These are phyloP conservation scores for Eremothecium gossypii DNA, from an alignment of 1,139 yeast species.

Conservation along the genomic window DNA sequence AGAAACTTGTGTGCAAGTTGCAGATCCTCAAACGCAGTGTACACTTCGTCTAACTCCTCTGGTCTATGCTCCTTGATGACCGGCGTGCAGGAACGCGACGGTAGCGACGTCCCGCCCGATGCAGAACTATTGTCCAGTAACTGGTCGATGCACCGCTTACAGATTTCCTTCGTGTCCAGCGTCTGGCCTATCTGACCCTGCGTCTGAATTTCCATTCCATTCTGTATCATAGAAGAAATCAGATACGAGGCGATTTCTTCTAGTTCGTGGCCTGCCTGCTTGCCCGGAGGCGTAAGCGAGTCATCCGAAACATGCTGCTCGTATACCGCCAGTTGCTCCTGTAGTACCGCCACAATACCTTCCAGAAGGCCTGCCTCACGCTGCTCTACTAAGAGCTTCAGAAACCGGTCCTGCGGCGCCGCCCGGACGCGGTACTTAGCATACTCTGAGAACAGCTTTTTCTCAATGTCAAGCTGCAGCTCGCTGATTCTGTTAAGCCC, in stretches of 20 bases:
- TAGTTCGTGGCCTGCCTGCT: constrained; percentile 7
- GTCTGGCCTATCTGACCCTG: constrained; percentile 1
- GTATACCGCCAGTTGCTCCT: background rate
- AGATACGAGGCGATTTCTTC: constrained; percentile 27
- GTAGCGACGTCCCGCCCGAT: background rate
- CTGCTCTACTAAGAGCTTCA: background rate
- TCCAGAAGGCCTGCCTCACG: background rate
- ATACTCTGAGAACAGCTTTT: constrained; percentile 23
- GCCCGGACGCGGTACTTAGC: constrained; percentile 20
- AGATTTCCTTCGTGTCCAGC: constrained; percentile 4
- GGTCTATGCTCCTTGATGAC: background rate
- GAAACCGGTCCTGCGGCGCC: background rate
- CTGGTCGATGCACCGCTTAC: constrained; percentile 3
- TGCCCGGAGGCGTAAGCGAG: background rate
- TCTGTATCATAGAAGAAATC: constrained; percentile 23
- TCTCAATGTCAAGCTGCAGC: constrained; percentile 21
- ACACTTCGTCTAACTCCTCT: constrained; percentile 12
- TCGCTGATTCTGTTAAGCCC: constrained; percentile 6
- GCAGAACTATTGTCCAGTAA: background rate
- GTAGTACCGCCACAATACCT: background rate
- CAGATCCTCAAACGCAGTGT: constrained; percentile 28
- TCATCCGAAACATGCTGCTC: background rate
- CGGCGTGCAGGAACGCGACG: background rate
- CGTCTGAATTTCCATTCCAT: constrained; percentile 16
- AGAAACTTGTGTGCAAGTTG: constrained; percentile 30